Conservation (phyloP, 2,329 filamentous ascomycete species). For the Celoporthe dispersa region DNA sequence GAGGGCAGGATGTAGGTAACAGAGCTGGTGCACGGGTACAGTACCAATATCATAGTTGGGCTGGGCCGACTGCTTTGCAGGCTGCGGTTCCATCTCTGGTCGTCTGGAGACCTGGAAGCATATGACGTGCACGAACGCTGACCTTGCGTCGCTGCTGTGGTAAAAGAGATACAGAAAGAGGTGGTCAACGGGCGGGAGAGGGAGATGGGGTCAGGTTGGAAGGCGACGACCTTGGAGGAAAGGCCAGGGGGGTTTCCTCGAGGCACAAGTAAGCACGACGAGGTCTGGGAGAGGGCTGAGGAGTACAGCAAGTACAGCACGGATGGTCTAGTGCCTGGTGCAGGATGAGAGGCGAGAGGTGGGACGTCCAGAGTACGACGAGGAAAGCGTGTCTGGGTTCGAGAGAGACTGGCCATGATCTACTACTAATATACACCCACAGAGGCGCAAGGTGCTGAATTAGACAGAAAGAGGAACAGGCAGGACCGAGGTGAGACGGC, state of each 20-base stretch:
- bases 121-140: neutral
- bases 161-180: neutral
- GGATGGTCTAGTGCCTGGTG: neutral
- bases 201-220: neutral
- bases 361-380: neutral
- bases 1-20: neutral
- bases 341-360: neutral
- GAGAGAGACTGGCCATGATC: neutral
- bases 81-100: slow-evolving; percentile 27
- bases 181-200: no score
- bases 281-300: neutral
- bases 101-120: neutral
- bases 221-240: neutral
- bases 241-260: neutral
- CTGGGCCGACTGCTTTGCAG: slow-evolving; percentile 24
- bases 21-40: neutral
- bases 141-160: neutral
- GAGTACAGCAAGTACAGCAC: neutral
- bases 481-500: neutral
- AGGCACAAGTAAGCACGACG: neutral
- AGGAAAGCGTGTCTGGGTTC: neutral
- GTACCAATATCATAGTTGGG: slow-evolving; percentile 33
- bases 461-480: neutral
- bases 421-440: neutral
- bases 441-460: neutral